Conservation (phyloP, 2,329 filamentous ascomycete species). For the Fusarium lateritium region DNA sequence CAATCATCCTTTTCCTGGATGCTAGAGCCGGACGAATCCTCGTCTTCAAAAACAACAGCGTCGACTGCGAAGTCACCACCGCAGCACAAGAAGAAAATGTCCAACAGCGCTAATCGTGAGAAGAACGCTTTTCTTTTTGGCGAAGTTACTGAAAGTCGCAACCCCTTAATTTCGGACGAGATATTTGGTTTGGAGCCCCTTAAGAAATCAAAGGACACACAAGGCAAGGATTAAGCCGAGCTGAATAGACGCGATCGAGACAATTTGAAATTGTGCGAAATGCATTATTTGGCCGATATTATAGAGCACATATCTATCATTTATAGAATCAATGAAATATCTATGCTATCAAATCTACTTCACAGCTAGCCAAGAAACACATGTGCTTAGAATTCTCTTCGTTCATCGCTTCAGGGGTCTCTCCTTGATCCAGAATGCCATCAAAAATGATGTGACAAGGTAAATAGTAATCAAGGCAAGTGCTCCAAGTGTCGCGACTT, state of each 20-base stretch:
- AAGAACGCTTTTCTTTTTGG: slow-evolving; percentile 73
- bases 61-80: slow-evolving; percentile 51
- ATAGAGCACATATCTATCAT: slow-evolving; percentile 18
- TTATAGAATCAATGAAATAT: background rate
- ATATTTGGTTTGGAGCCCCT: slow-evolving; percentile 71
- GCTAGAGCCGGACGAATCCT: slow-evolving; percentile 71
- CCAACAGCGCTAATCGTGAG: slow-evolving; percentile 64
- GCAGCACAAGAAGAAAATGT: slow-evolving; percentile 59
- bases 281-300: background rate
- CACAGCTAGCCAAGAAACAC: background rate
- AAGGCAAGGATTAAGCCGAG: slow-evolving; percentile 7
- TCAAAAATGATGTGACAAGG: slow-evolving; percentile 56
- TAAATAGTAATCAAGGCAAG: slow-evolving; percentile 59
- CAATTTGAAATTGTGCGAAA: background rate
- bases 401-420: slow-evolving; percentile 62
- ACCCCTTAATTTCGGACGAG: slow-evolving; percentile 61
- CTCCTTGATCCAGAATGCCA: slow-evolving; percentile 69
- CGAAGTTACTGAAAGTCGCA: slow-evolving; percentile 60
- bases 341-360: background rate
- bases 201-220: slow-evolving; percentile 45
- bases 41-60: slow-evolving; percentile 40
- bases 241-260: slow-evolving; percentile 2
- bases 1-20: slow-evolving; percentile 87
- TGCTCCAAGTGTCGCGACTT: slow-evolving; percentile 59
- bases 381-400: background rate